Conservation (phyloP, 768 basidiomycete species). For the Serendipita sp. region DNA sequence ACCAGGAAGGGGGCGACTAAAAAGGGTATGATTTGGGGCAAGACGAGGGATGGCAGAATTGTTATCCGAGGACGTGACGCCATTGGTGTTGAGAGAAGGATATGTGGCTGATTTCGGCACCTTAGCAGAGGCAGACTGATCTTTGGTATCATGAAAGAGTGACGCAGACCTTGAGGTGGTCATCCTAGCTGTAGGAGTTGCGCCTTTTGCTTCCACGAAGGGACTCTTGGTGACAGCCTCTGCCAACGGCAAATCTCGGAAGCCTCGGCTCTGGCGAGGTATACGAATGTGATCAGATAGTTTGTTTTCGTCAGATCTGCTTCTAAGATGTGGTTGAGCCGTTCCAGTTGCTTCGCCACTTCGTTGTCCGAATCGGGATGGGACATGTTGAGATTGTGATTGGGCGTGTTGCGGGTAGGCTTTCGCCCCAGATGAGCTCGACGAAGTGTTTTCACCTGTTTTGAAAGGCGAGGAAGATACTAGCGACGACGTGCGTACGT, state of each 20-base stretch:
- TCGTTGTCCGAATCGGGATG: neutral
- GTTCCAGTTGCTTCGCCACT: neutral
- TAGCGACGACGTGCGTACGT: conserved; percentile 58
- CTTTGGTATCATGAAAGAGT: neutral
- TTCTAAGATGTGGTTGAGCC: neutral
- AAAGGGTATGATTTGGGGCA: neutral
- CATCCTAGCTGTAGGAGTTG: neutral
- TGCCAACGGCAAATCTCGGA: conserved; percentile 55
- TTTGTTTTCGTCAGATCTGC: conserved; percentile 16
- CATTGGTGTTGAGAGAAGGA: neutral
- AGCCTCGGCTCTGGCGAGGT: conserved; percentile 57
- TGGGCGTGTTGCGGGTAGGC: conserved; percentile 26
- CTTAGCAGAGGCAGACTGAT: neutral
- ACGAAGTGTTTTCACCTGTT: conserved; percentile 1
- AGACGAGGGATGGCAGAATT: neutral
- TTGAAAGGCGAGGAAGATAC: conserved; percentile 82
- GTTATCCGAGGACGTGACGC: neutral
- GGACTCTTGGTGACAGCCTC: conserved; percentile 75
- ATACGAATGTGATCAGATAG: conserved; percentile 35
- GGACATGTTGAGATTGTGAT: neutral
- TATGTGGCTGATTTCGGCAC: neutral
- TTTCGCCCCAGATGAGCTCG: neutral
- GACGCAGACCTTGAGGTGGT: neutral
- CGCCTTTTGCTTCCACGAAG: conserved; percentile 28
- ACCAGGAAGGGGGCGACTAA: neutral